A percentile compares a stretch with the other conserved stretches of the same genome.
These are phyloP conservation scores for Naganishia liquefaciens DNA, from an alignment of 1,284 basidiomycete species.

Conservation along the genomic window DNA sequence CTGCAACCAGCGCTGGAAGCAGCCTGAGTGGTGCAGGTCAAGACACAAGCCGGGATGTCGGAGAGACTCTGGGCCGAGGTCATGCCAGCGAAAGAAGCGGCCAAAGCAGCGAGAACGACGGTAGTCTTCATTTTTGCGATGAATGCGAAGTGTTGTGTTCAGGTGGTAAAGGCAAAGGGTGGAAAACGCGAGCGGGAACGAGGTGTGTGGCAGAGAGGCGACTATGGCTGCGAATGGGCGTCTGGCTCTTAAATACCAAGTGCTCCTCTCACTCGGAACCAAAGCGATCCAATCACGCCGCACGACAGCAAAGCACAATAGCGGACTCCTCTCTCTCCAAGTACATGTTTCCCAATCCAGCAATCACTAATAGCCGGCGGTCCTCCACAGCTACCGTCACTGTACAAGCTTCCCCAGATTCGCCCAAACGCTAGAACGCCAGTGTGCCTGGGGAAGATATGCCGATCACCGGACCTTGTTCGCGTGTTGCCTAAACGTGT, in stretches of 20 bases:
- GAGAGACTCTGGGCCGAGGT: constrained; percentile 21
- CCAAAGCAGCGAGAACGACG: constrained; percentile 32
- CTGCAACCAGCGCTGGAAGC: constrained; percentile 30
- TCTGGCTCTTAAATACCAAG: neutral
- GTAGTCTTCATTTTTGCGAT: constrained; percentile 19
- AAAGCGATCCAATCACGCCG: neutral
- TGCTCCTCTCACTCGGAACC: neutral
- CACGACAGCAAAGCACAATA: neutral
- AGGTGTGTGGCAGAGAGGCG: neutral
- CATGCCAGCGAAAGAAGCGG: constrained; percentile 30
- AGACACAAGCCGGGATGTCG: constrained; percentile 28
- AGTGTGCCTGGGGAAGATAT: neutral
- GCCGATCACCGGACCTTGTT: neutral
- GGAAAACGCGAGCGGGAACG: neutral
- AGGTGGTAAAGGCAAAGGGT: neutral
- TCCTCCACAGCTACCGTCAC: constrained; percentile 1
- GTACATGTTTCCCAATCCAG: constrained; percentile 12
- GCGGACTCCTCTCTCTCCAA: neutral
- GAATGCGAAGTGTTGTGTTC: constrained; percentile 15
- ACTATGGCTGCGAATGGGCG: neutral
- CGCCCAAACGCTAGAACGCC: too few species aligned
- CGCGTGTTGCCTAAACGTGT: too few species aligned
- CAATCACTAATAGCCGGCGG: constrained; percentile 17
- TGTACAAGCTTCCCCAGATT: neutral
- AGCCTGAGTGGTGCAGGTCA: constrained; percentile 29